Conservation (phyloP, 2,329 filamentous ascomycete genomes). For the Niveomyces coronatus region DNA sequence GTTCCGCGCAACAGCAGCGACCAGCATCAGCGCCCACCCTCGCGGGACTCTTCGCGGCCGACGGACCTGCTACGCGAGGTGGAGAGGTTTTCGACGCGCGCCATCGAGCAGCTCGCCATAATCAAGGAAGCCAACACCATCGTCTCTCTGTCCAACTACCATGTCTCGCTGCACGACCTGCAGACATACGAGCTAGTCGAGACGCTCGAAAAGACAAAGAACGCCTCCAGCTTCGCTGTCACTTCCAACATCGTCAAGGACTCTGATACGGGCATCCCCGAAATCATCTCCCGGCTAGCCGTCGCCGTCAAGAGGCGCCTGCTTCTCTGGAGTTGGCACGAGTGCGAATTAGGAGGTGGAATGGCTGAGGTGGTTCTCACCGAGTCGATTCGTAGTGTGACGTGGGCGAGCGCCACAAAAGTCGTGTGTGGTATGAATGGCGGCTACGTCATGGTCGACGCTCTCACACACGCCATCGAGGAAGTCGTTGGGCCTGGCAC, state of each 20-base stretch:
- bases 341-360: slow-evolving; percentile 73
- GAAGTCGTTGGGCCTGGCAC: slow-evolving; percentile 72
- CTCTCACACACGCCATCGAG: slow-evolving; percentile 59
- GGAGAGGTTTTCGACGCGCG: slow-evolving; percentile 84
- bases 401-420: slow-evolving; percentile 81
- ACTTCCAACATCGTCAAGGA: slow-evolving; percentile 96
- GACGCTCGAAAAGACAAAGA: slow-evolving; percentile 70
- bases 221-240: slow-evolving; percentile 81
- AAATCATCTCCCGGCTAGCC: slow-evolving; percentile 83
- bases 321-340: slow-evolving; percentile 89
- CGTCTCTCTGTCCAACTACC: slow-evolving; percentile 80
- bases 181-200: slow-evolving; percentile 76
- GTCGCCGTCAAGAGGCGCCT: slow-evolving; percentile 89
- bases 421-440: slow-evolving; percentile 85
- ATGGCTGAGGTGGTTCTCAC: slow-evolving; percentile 67
- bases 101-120: slow-evolving; percentile 86
- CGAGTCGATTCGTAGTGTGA: slow-evolving; percentile 78
- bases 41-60: slow-evolving; percentile 35
- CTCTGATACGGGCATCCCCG: slow-evolving; percentile 72
- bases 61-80: slow-evolving; percentile 85
- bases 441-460: slow-evolving; percentile 82
- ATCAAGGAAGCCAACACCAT: slow-evolving; percentile 92
- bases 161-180: slow-evolving; percentile 83
- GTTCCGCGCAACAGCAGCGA: slow-evolving; percentile 18
- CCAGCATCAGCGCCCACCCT: slow-evolving; percentile 16